Percentiles rank a stretch among this genome's conserved stretches.
Conservation (phyloP, 192 early-diverging fungal genomes). For the Pilobolus umbonatus region DNA sequence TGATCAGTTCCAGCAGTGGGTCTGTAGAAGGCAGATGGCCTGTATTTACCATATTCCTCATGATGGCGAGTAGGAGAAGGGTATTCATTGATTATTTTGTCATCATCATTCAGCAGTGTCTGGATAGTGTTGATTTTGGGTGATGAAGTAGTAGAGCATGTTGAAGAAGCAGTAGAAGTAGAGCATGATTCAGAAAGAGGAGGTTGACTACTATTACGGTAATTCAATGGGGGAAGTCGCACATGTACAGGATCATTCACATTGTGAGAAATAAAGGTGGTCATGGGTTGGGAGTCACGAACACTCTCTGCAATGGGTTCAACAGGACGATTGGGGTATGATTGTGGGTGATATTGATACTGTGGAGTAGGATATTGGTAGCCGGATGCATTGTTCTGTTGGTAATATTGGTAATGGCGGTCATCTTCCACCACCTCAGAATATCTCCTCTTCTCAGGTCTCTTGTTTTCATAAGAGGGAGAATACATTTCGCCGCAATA, state of each 20-base stretch:
- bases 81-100: conserved; percentile 9
- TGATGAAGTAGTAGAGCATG: conserved; percentile 3
- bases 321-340: not conserved
- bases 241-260: not conserved
- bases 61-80: too few species aligned
- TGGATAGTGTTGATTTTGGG: conserved; percentile 12
- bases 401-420: not conserved
- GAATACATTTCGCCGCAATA: conserved; percentile 17
- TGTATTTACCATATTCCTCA: conserved; percentile 4
- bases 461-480: not conserved
- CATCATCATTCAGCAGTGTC: not conserved
- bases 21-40: conserved; percentile 7
- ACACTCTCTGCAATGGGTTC: too few species aligned
- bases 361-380: not conserved
- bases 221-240: not conserved
- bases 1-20: conserved; percentile 9
- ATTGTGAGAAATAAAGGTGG: not conserved
- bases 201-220: not conserved
- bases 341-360: not conserved
- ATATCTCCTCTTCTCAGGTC: conserved; percentile 3
- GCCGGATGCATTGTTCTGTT: not conserved
- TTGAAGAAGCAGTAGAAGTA: conserved; percentile 15
- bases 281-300: not conserved
- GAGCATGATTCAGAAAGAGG: conserved; percentile 17
- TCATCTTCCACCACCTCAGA: not conserved